phyloP scores from a whole-genome alignment of 2,329 filamentous ascomycete genomes.

The Magnaporthiopsis rhizophila region DNA sequence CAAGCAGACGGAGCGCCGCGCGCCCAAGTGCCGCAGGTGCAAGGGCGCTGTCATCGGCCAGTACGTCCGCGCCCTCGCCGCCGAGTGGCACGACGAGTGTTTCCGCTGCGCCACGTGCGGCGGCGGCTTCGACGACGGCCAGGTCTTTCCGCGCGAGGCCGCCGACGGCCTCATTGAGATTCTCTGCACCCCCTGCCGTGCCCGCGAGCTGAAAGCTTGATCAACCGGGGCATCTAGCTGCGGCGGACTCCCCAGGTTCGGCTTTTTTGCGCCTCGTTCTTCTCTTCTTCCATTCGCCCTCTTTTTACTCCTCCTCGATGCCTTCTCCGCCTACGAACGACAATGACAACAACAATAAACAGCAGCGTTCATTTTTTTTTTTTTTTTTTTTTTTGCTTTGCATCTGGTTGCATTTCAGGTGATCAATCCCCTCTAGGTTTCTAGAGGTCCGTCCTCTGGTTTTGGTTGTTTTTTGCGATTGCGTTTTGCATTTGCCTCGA shows the following conservation, averaged over 20 bases:
- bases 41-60: constrained; percentile 77
- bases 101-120: constrained; percentile 68
- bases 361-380: not conserved
- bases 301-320: not conserved
- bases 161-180: constrained; percentile 39
- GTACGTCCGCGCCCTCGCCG: constrained; percentile 80
- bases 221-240: too few relatives aligned
- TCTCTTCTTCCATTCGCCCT: not conserved
- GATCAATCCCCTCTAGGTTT: not conserved
- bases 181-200: constrained; percentile 53
- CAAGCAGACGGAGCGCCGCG: constrained; percentile 78
- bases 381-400: not conserved
- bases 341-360: not conserved
- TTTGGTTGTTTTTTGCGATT: not conserved
- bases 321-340: not conserved
- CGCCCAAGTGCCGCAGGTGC: constrained; percentile 82
- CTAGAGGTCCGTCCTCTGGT: not conserved
- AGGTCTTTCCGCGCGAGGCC: constrained; percentile 53
- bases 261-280: not conserved
- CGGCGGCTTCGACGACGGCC: constrained; percentile 55
- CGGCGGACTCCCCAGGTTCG: not conserved
- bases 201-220: constrained; percentile 49
- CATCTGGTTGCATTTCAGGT: not conserved
- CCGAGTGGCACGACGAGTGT: constrained; percentile 89
- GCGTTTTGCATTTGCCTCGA: not conserved